A percentile compares a stretch with the other conserved stretches of the same genome.
phyloP scores from a whole-genome alignment of 208 protist genomes.

The Acanthamoeba sp. region DNA sequence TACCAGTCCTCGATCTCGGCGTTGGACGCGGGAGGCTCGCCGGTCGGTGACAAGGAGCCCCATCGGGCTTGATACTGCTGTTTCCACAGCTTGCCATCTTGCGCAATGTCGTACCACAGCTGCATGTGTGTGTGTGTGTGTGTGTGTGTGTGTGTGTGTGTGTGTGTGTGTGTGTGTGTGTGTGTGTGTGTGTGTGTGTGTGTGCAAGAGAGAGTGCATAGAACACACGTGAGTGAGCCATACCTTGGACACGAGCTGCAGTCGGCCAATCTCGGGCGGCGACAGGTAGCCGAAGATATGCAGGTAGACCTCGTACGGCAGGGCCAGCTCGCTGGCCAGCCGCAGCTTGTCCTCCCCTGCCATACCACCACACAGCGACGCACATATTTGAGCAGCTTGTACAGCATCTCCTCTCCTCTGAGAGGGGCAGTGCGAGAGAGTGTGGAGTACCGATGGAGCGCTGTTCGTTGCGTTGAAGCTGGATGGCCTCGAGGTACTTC shows the following conservation, averaged over 20 bases:
- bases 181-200: too few relatives aligned
- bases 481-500: constrained; percentile 25
- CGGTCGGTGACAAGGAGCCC: background rate
- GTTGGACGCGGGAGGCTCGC: background rate
- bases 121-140: background rate
- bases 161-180: too few relatives aligned
- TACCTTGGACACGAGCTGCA: constrained; percentile 40
- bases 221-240: background rate
- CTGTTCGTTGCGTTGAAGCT: constrained; percentile 15
- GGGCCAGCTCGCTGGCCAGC: background rate
- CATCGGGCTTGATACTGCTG: background rate
- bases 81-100: background rate
- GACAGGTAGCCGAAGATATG: background rate
- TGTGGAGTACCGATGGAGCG: background rate
- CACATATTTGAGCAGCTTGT: background rate
- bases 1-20: constrained; percentile 20
- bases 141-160: background rate
- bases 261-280: background rate
- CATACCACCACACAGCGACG: background rate
- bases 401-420: too few relatives aligned
- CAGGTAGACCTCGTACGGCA: constrained; percentile 16
- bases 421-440: too few relatives aligned
- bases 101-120: constrained; percentile 22
- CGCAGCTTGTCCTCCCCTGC: background rate
- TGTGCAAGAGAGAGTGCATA: background rate